A percentile compares a stretch with the other conserved stretches of the same genome.
phyloP scores from a whole-genome alignment of 2,329 filamentous ascomycete genomes.

The Chaetomiaceae sp. region DNA sequence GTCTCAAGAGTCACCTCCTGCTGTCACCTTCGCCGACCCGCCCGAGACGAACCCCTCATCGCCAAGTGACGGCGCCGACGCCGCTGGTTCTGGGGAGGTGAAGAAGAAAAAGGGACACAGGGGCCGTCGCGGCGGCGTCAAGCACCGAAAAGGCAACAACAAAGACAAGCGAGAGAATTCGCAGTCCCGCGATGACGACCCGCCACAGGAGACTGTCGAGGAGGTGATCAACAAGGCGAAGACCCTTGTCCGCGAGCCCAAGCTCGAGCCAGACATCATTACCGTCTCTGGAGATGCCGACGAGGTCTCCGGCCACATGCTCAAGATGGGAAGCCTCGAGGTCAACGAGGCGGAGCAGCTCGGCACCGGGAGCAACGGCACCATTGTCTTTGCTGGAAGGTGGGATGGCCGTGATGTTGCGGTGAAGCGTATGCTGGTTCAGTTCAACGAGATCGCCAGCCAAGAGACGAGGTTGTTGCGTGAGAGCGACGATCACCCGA shows the following conservation, averaged over 20 bases:
- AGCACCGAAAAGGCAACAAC: slow-evolving; percentile 51
- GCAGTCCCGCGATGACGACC: slow-evolving; percentile 45
- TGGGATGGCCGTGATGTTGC: slow-evolving; percentile 92
- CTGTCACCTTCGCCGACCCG: slow-evolving; percentile 19
- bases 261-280: slow-evolving; percentile 58
- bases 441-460: slow-evolving; percentile 92
- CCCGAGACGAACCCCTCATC: slow-evolving; percentile 16
- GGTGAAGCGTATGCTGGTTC: slow-evolving; percentile 92
- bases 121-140: slow-evolving; percentile 66
- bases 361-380: slow-evolving; percentile 89
- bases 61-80: slow-evolving; percentile 27
- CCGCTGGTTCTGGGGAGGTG: slow-evolving; percentile 36
- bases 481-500: slow-evolving; percentile 92
- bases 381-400: slow-evolving; percentile 87
- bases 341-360: slow-evolving; percentile 60
- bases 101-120: slow-evolving; percentile 67
- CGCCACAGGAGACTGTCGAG: slow-evolving; percentile 47
- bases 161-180: slow-evolving; percentile 50
- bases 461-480: slow-evolving; percentile 87
- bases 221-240: slow-evolving; percentile 57
- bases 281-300: slow-evolving; percentile 54
- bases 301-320: slow-evolving; percentile 54
- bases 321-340: slow-evolving; percentile 59
- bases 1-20: slow-evolving; percentile 4
- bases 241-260: slow-evolving; percentile 47